Evolutionary conservation across 176 grass and related monocot genomes (phyloP).

Genomic region (Carex scoparia): DNA sequence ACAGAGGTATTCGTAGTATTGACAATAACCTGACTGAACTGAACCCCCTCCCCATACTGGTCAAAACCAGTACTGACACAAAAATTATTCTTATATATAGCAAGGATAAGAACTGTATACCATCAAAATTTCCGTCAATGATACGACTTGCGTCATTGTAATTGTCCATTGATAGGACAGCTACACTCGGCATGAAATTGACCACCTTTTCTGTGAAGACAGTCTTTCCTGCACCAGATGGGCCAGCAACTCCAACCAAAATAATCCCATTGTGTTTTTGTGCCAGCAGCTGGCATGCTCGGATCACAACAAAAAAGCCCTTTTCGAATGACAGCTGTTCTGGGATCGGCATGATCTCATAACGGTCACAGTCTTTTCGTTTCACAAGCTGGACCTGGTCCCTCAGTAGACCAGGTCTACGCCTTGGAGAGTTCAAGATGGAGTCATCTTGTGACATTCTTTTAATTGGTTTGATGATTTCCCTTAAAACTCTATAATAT

Average conservation of each 20-base stretch:
- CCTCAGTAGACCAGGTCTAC: constrained; percentile 60
- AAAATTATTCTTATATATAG: not conserved
- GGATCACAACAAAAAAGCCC: constrained; percentile 89
- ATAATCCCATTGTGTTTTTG: constrained; percentile 87
- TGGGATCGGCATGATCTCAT: constrained; percentile 71
- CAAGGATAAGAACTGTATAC: constrained; percentile 28
- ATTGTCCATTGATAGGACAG: constrained; percentile 97
- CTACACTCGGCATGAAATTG: constrained; percentile 88
- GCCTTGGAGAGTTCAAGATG: constrained; percentile 54
- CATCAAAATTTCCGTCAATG: constrained; percentile 97
- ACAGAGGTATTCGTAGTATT: not conserved
- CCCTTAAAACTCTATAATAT: constrained; percentile 1
- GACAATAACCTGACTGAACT: not conserved
- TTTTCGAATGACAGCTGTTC: constrained; percentile 90
- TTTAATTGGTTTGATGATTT: not conserved
- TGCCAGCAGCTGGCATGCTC: constrained; percentile 74
- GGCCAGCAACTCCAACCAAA: constrained; percentile 79
- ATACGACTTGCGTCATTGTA: constrained; percentile 87
- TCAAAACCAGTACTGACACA: not conserved
- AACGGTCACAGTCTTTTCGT: constrained; percentile 63
- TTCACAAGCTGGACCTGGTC: constrained; percentile 88
- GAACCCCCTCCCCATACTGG: not conserved
- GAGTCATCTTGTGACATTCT: constrained; percentile 57
- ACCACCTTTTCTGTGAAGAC: constrained; percentile 95
- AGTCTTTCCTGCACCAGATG: constrained; percentile 91